Evolutionary conservation across 2,329 filamentous ascomycete species (phyloP).

Genomic region (Fusarium torulosum): DNA sequence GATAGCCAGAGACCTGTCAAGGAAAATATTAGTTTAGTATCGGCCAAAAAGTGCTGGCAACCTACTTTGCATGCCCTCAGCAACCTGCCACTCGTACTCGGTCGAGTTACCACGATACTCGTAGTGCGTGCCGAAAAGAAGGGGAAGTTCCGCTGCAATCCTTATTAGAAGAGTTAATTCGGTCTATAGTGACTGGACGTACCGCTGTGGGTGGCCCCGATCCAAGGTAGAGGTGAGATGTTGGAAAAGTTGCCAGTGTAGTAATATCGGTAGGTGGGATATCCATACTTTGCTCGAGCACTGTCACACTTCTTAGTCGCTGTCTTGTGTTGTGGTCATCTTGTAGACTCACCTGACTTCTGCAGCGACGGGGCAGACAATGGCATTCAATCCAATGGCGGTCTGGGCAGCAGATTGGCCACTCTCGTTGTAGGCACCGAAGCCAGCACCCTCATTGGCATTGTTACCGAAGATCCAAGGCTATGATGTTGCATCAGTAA

Average conservation of each 20-base stretch:
- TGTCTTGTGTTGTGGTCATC: accelerated
- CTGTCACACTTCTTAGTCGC: accelerated
- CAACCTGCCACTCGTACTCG: constrained; percentile 21
- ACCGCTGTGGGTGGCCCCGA: constrained; percentile 14
- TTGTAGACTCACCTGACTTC: constrained; percentile 5
- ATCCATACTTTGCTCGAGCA: constrained; percentile 9
- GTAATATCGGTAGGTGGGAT: constrained; percentile 20
- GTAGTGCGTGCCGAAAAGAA: constrained; percentile 20
- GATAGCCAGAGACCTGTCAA: constrained; percentile 2
- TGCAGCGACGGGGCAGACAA: constrained; percentile 15
- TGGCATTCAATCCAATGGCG: constrained; percentile 7
- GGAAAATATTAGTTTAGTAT: accelerated
- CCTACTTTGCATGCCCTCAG: constrained; percentile 10
- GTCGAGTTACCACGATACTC: constrained; percentile 22
- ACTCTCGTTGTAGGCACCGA: constrained; percentile 4
- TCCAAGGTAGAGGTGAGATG: constrained; percentile 17
- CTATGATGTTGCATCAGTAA: neutral
- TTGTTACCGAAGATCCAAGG: constrained; percentile 31
- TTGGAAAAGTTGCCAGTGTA: constrained; percentile 28
- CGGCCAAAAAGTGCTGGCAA: neutral
- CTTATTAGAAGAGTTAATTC: accelerated
- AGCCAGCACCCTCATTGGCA: constrained; percentile 29
- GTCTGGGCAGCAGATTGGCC: constrained; percentile 5
- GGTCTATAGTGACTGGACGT: accelerated
- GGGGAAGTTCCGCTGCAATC: neutral